A percentile compares a stretch with the other conserved stretches of the same genome.
These are phyloP conservation scores for Metarhizium robertsii DNA, from an alignment of 2,329 filamentous ascomycete species.

Conservation along the genomic window DNA sequence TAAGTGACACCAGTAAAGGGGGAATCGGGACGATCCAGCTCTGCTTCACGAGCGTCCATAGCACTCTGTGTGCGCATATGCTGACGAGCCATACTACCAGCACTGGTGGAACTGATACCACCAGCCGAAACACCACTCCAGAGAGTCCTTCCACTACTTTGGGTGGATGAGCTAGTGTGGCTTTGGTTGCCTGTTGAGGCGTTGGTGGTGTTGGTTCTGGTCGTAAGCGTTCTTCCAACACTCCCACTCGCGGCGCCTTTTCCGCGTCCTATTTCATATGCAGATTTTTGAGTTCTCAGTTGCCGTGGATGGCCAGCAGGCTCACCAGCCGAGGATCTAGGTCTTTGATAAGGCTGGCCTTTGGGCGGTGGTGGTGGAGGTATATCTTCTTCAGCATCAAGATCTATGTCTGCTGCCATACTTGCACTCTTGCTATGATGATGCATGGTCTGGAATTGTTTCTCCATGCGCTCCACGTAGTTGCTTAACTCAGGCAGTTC, in stretches of 20 bases:
- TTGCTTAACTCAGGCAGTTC: constrained; percentile 66
- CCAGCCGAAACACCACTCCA: constrained; percentile 93
- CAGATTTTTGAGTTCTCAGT: constrained; percentile 59
- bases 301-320: constrained; percentile 31
- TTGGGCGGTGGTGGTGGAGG: constrained; percentile 58
- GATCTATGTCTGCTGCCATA: constrained; percentile 6
- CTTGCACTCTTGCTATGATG: constrained; percentile 38
- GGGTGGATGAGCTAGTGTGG: constrained; percentile 63
- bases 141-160: constrained; percentile 72
- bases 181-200: constrained; percentile 66
- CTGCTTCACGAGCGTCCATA: constrained; percentile 49
- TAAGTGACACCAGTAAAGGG: constrained; percentile 77
- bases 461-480: constrained; percentile 90
- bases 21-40: constrained; percentile 47
- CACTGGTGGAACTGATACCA: constrained; percentile 88
- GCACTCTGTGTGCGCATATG: constrained; percentile 57
- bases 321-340: constrained; percentile 49
- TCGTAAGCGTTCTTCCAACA: constrained; percentile 74
- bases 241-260: constrained; percentile 18
- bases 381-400: constrained; percentile 27
- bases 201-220: constrained; percentile 75
- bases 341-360: constrained; percentile 38
- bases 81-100: constrained; percentile 80
- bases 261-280: constrained; percentile 61
- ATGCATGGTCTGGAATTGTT: constrained; percentile 63